Evolutionary conservation across 2,329 filamentous ascomycete genomes (phyloP).

Genomic region (Seiridium cupressi): DNA sequence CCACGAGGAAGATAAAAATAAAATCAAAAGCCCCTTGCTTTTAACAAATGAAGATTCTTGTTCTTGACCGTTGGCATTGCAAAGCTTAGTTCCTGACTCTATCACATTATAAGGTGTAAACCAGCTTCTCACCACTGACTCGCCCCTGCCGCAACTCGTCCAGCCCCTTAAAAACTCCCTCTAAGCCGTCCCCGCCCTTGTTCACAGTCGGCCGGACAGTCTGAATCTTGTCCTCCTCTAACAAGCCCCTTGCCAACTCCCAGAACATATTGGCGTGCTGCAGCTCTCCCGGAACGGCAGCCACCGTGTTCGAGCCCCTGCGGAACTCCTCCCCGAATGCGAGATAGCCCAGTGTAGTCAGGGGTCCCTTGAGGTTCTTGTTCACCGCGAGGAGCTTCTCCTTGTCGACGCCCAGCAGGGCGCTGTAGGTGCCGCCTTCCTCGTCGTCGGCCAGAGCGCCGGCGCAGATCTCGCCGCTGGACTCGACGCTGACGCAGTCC

Average conservation of each 20-base stretch:
- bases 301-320: not conserved
- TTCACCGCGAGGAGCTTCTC: slow-evolving; percentile 42
- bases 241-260: slow-evolving; percentile 27
- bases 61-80: not conserved
- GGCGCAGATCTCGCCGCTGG: slow-evolving; percentile 27
- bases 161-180: slow-evolving; percentile 34
- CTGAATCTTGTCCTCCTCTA: slow-evolving; percentile 35
- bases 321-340: slow-evolving; percentile 34
- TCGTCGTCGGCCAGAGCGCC: slow-evolving; percentile 23
- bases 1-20: too few species aligned
- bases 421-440: slow-evolving; percentile 34
- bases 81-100: not conserved
- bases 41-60: not conserved
- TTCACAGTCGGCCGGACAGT: slow-evolving; percentile 31
- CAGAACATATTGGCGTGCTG: slow-evolving; percentile 37
- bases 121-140: slow-evolving; percentile 43
- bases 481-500: slow-evolving; percentile 30
- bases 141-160: slow-evolving; percentile 28
- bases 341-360: slow-evolving; percentile 37
- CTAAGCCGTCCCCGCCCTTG: slow-evolving; percentile 24
- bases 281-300: slow-evolving; percentile 25
- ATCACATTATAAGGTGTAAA: slow-evolving; percentile 35
- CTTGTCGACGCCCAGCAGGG: slow-evolving; percentile 35
- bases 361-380: slow-evolving; percentile 27
- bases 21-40: too few species aligned